Percentiles rank a stretch among this genome's conserved stretches.
Conservation (phyloP, 805 yeast genomes). For the Brettanomyces anomalus region DNA sequence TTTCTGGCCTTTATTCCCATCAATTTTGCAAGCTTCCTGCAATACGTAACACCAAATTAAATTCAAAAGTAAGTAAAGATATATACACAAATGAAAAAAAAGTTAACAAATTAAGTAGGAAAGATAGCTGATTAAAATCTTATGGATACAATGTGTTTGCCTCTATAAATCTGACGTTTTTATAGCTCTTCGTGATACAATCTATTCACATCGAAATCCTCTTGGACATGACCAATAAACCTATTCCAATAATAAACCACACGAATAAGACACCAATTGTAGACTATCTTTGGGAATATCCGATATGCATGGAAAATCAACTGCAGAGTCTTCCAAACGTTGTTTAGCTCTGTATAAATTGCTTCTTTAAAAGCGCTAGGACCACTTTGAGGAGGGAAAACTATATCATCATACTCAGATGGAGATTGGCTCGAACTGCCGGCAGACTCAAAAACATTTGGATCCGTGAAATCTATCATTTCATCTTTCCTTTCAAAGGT, state of each 20-base stretch:
- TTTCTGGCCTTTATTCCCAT: too few relatives aligned
- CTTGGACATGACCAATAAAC: conserved; percentile 53
- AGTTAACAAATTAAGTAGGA: too few relatives aligned
- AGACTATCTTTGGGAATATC: conserved; percentile 58
- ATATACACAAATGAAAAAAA: too few relatives aligned
- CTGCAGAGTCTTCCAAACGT: conserved; percentile 44
- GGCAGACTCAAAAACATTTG: neutral
- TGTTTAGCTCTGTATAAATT: conserved; percentile 12
- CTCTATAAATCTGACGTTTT: too few relatives aligned
- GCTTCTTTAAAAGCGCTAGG: conserved; percentile 13
- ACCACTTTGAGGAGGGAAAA: conserved; percentile 12
- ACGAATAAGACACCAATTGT: conserved; percentile 39
- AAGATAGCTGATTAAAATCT: too few relatives aligned
- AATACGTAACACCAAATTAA: too few relatives aligned
- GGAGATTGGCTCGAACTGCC: conserved; percentile 8
- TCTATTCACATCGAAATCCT: conserved; percentile 24
- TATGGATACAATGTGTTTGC: too few relatives aligned
- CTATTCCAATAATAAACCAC: conserved; percentile 58
- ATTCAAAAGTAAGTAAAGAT: too few relatives aligned
- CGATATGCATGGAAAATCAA: conserved; percentile 62
- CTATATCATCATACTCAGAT: conserved; percentile 16
- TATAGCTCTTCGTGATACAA: conserved; percentile 15
- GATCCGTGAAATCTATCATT: conserved; percentile 2
- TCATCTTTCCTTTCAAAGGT: neutral
- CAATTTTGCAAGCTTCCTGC: too few relatives aligned